These are phyloP conservation scores for Globisporangium barbulae DNA, from an alignment of 352 stramenopile genomes.

Conservation along the genomic window DNA sequence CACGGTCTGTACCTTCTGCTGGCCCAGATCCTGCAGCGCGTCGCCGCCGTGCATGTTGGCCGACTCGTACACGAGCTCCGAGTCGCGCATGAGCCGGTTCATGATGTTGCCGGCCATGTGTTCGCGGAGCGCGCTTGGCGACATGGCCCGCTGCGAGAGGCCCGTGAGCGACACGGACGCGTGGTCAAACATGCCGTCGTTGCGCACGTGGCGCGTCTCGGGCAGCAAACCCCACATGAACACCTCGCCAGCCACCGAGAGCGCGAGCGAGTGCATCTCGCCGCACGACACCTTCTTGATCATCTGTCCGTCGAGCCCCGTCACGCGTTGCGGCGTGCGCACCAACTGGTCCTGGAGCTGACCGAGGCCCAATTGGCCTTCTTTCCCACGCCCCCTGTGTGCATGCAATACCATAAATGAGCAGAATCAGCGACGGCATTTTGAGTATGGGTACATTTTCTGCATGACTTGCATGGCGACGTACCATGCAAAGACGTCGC, in stretches of 20 bases:
- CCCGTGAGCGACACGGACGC: conserved; percentile 56
- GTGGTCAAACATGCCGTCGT: conserved; percentile 48
- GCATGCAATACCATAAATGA: neutral
- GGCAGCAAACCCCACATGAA: conserved; percentile 79
- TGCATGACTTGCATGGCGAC: neutral
- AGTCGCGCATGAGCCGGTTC: conserved; percentile 56
- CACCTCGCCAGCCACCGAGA: conserved; percentile 51
- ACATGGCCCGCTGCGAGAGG: conserved; percentile 30
- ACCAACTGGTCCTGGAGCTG: conserved; percentile 30
- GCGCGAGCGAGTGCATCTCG: conserved; percentile 70
- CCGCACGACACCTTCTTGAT: conserved; percentile 70
- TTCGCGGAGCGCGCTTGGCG: conserved; percentile 19
- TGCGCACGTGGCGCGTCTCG: conserved; percentile 40
- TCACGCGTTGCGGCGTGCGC: conserved; percentile 38
- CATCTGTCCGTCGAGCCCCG: conserved; percentile 53
- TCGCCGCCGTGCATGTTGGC: conserved; percentile 26
- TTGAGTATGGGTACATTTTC: neutral
- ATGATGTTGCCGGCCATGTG: conserved; percentile 54
- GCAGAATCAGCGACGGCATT: neutral
- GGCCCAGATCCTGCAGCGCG: conserved; percentile 21
- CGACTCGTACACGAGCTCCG: conserved; percentile 63
- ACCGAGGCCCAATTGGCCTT: conserved; percentile 64
- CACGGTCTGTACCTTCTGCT: conserved; percentile 56
- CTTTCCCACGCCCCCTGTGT: conserved; percentile 53
- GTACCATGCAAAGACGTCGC: conserved; percentile 75